Percentiles rank a stretch among this genome's conserved stretches.
Conservation (phyloP, 257 asterid genomes). For the Forsythia suspensa region DNA sequence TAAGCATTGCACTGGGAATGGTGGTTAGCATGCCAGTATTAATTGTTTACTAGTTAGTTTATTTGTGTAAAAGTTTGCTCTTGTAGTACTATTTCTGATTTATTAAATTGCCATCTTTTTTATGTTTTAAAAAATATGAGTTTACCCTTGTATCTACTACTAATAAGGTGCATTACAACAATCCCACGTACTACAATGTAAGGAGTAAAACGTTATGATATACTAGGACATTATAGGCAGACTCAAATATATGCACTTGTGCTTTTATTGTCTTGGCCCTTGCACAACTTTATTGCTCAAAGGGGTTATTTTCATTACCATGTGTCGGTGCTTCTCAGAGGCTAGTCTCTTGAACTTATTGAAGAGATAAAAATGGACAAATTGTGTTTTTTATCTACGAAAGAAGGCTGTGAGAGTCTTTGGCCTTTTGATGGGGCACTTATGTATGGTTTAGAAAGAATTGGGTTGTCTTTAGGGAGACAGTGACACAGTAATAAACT, state of each 20-base stretch:
- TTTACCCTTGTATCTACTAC: neutral
- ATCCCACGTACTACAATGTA: neutral
- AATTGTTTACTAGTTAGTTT: neutral
- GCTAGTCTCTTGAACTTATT: neutral
- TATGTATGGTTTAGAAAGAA: constrained; percentile 4
- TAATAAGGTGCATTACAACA: neutral
- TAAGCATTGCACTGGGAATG: neutral
- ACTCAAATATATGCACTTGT: too few relatives aligned
- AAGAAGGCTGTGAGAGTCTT: constrained; percentile 7
- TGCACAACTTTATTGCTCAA: neutral
- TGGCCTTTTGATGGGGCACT: constrained; percentile 15
- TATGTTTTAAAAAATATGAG: neutral
- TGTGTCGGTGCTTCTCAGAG: neutral
- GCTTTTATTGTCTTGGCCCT: too few relatives aligned
- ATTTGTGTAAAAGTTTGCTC: neutral
- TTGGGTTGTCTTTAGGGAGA: neutral
- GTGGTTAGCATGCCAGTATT: neutral
- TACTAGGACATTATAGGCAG: neutral
- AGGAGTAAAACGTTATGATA: neutral
- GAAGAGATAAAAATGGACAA: constrained; percentile 9
- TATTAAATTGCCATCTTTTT: neutral
- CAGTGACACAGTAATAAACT: neutral
- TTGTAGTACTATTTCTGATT: neutral
- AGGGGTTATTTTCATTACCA: neutral
- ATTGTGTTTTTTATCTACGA: constrained; percentile 6